Conservation (phyloP, 192 early-diverging fungal species). For the Linnemannia schmuckeri region DNA sequence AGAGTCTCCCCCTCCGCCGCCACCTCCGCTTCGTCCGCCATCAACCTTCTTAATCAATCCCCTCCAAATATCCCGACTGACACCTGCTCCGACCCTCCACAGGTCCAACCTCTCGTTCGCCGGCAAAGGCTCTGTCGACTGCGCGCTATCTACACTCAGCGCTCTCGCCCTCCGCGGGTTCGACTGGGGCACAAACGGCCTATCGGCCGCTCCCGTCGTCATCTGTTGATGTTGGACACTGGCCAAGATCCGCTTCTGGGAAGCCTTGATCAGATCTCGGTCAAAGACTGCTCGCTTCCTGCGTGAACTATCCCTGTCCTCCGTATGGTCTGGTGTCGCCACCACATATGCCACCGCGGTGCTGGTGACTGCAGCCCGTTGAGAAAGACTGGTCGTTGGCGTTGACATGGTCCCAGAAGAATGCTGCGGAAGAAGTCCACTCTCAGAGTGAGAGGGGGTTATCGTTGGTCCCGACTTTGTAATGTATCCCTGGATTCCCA, state of each 20-base stretch:
- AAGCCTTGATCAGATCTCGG: slow-evolving; percentile 41
- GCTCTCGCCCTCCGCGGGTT: slow-evolving; percentile 32
- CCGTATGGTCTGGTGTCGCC: slow-evolving; percentile 24
- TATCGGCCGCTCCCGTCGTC: background rate
- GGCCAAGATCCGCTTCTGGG: slow-evolving; percentile 48
- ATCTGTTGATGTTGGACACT: slow-evolving; percentile 16
- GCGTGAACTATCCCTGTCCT: slow-evolving; percentile 15
- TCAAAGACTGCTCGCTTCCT: slow-evolving; percentile 39
- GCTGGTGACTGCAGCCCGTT: slow-evolving; percentile 26
- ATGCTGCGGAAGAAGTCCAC: background rate
- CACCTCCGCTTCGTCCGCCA: background rate
- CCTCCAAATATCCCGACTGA: slow-evolving; percentile 49
- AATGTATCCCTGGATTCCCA: background rate
- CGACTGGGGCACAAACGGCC: slow-evolving; percentile 31
- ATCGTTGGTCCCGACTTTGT: background rate
- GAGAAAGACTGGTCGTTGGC: slow-evolving; percentile 24
- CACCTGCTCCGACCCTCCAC: slow-evolving; percentile 47
- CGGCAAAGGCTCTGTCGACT: slow-evolving; percentile 37
- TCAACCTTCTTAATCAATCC: slow-evolving; percentile 53
- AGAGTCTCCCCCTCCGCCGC: slow-evolving; percentile 11
- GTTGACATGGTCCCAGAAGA: background rate
- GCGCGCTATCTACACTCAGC: slow-evolving; percentile 45
- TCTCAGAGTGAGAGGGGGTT: background rate
- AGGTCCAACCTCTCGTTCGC: slow-evolving; percentile 40
- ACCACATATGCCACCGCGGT: slow-evolving; percentile 48